Evolutionary conservation across 2,329 filamentous ascomycete genomes (phyloP).

Genomic region (Aspergillus glaucus): DNA sequence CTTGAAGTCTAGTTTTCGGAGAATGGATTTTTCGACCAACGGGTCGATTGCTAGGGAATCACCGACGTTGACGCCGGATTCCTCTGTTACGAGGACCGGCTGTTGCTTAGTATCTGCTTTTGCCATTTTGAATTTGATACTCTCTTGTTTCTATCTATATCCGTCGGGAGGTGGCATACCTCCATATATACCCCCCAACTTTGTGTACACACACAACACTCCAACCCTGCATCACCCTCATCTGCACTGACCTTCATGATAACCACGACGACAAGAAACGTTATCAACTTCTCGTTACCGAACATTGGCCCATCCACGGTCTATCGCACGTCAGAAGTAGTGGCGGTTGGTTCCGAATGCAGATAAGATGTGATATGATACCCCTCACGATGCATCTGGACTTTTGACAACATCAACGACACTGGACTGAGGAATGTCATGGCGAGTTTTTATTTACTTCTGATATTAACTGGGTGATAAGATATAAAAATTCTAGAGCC

Average conservation of each 20-base stretch:
- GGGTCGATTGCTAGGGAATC: constrained; percentile 3
- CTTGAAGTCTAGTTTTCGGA: constrained; percentile 9
- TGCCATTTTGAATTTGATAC: not conserved
- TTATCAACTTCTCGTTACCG: not conserved
- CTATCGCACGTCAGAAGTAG: not conserved
- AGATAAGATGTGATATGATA: not conserved
- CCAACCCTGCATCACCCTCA: not conserved
- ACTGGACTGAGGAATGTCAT: not conserved
- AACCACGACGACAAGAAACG: not conserved
- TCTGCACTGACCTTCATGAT: not conserved
- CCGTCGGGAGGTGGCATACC: not conserved
- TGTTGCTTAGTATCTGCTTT: not conserved
- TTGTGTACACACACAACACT: not conserved
- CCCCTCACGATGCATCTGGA: not conserved
- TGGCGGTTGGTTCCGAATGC: not conserved
- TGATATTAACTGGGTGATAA: not conserved
- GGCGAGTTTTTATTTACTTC: not conserved
- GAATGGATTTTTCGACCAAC: constrained; percentile 2
- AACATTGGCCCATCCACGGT: not conserved
- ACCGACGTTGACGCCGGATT: not conserved
- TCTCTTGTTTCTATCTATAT: not conserved
- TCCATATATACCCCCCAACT: not conserved
- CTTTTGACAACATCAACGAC: too few relatives aligned
- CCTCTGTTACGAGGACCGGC: constrained; percentile 6
- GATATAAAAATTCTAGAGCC: too few relatives aligned